These are phyloP conservation scores for Stemphylium lycopersici DNA, from an alignment of 2,329 filamentous ascomycete species.

Conservation along the genomic window DNA sequence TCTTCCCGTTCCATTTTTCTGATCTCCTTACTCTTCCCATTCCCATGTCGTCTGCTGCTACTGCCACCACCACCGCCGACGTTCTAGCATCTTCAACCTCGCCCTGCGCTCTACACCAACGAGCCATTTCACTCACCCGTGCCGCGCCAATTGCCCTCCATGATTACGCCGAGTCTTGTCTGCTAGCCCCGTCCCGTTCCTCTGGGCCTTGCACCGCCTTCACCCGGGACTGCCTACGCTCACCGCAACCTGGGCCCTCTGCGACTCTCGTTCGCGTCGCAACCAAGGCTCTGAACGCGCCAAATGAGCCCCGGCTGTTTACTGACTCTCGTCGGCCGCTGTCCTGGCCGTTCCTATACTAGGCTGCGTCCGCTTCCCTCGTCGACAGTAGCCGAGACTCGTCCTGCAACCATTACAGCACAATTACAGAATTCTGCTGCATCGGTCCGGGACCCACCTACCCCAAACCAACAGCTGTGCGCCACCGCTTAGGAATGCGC, in stretches of 20 bases:
- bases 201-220: conserved; percentile 19
- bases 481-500: conserved; percentile 37
- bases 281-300: conserved; percentile 28
- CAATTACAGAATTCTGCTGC: conserved; percentile 33
- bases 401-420: conserved; percentile 26
- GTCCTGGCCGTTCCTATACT: conserved; percentile 33
- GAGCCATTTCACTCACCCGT: neutral
- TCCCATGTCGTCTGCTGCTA: conserved; percentile 14
- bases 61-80: conserved; percentile 9
- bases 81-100: neutral
- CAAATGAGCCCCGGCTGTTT: conserved; percentile 38
- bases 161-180: conserved; percentile 26
- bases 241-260: conserved; percentile 18
- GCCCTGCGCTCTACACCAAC: neutral
- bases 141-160: conserved; percentile 23
- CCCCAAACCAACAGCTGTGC: conserved; percentile 27
- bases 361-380: conserved; percentile 25
- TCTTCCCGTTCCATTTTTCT: conserved; percentile 6
- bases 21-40: conserved; percentile 13
- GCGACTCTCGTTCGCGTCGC: conserved; percentile 19
- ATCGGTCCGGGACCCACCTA: conserved; percentile 34
- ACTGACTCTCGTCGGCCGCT: conserved; percentile 37
- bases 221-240: conserved; percentile 12
- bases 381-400: conserved; percentile 25
- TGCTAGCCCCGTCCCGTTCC: conserved; percentile 23